Percentiles rank a stretch among this genome's conserved stretches.
phyloP scores from a whole-genome alignment of 441 rosid species.

The Iberis amara region DNA sequence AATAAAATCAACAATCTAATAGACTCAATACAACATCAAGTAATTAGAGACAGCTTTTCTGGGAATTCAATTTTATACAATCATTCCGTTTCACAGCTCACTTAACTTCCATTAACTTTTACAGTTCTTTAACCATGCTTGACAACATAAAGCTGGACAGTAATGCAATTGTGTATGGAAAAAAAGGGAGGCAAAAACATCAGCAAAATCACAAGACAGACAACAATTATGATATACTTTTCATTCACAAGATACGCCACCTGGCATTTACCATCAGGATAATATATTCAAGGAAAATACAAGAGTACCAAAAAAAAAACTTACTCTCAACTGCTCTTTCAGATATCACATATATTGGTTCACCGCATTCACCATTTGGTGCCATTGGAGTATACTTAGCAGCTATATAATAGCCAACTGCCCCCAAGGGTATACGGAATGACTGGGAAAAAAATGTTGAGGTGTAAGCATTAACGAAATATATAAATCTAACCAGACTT shows the following conservation, averaged over 20 bases:
- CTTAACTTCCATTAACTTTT: conserved; percentile 2
- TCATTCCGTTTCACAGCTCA: neutral
- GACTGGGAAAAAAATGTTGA: conserved; percentile 47
- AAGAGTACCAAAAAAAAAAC: conserved; percentile 25
- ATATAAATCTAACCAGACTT: conserved; percentile 2
- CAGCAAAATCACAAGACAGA: neutral
- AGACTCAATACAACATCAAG: no score
- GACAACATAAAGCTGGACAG: neutral
- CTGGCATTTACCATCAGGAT: neutral
- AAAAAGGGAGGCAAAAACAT: no score
- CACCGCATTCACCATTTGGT: conserved; percentile 82
- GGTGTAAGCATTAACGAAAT: conserved; percentile 20
- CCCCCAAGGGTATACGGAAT: conserved; percentile 94
- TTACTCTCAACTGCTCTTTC: conserved; percentile 81
- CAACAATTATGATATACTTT: neutral
- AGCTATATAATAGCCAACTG: conserved; percentile 77
- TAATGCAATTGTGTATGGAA: neutral
- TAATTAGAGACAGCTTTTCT: no score
- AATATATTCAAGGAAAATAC: neutral
- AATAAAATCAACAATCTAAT: no score
- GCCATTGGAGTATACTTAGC: conserved; percentile 93
- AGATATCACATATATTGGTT: conserved; percentile 69
- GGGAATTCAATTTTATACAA: neutral
- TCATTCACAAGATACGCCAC: neutral
- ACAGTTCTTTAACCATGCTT: neutral